A percentile compares a stretch with the other conserved stretches of the same genome.
These are phyloP conservation scores for Alternaria infectoria DNA, from an alignment of 2,329 filamentous ascomycete genomes.

Conservation along the genomic window DNA sequence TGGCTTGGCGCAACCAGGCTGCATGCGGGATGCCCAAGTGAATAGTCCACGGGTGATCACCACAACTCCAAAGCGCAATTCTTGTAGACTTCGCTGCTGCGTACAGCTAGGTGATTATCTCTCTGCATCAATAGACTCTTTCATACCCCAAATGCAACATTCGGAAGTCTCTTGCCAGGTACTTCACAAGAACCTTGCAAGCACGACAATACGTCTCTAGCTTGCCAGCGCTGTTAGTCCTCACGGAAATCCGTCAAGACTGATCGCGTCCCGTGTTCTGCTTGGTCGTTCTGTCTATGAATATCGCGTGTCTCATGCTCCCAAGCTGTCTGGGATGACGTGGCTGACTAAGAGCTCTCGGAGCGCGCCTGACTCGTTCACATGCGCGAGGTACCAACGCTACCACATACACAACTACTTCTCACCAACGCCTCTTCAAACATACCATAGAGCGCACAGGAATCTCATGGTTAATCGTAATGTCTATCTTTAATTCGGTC, in stretches of 20 bases:
- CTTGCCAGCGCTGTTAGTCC: neutral
- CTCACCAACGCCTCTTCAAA: slow-evolving; percentile 2
- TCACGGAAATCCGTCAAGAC: neutral
- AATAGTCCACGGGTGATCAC: neutral
- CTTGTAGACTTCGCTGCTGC: neutral
- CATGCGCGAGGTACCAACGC: slow-evolving; percentile 30
- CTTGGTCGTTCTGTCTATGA: neutral
- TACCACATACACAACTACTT: slow-evolving; percentile 21
- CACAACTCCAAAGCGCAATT: neutral
- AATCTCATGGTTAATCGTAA: slow-evolving; percentile 12
- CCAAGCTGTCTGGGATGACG: neutral
- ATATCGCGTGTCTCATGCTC: neutral
- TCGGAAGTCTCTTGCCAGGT: neutral
- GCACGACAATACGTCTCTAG: neutral
- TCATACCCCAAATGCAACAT: neutral
- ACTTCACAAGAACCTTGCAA: neutral
- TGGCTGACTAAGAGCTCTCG: slow-evolving; percentile 30
- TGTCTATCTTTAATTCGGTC: slow-evolving; percentile 46
- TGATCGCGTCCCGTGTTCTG: neutral
- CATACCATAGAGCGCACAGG: neutral
- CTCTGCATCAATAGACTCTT: neutral
- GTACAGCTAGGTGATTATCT: neutral
- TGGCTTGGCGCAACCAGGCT: neutral
- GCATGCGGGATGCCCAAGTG: neutral
- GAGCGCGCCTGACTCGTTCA: slow-evolving; percentile 39